phyloP scores from a whole-genome alignment of 2,329 filamentous ascomycete species.

The Bipolaris cookei region DNA sequence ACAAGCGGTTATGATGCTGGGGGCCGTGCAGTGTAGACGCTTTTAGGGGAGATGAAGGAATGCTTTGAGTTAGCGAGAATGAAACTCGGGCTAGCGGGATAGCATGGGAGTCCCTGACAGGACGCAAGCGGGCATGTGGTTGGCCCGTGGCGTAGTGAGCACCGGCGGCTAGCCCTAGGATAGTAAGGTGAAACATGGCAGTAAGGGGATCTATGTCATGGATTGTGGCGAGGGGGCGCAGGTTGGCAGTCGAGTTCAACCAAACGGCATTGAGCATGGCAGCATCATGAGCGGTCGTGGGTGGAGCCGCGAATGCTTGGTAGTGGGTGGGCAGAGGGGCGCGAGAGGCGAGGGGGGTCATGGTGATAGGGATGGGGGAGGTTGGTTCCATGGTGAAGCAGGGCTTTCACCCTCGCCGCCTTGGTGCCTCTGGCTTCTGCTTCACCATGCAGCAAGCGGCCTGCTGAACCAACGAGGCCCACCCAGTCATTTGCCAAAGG shows the following conservation, averaged over 20 bases:
- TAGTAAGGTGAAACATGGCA: conserved; percentile 41
- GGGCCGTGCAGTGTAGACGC: conserved; percentile 28
- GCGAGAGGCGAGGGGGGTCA: neutral
- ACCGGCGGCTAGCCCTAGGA: conserved; percentile 34
- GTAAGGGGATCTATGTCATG: conserved; percentile 31
- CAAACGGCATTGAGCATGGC: neutral
- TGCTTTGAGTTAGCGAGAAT: conserved; percentile 44
- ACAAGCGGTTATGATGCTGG: conserved; percentile 37
- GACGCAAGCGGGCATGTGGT: conserved; percentile 21
- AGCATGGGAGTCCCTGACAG: conserved; percentile 19
- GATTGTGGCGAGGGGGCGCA: conserved; percentile 13
- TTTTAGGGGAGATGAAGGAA: conserved; percentile 48
- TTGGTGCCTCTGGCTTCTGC: neutral
- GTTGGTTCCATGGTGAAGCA: neutral
- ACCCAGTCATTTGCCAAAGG: conserved; percentile 1
- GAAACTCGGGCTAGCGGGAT: conserved; percentile 41
- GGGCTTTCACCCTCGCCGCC: neutral
- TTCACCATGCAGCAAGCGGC: neutral
- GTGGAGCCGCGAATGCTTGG: conserved; percentile 2
- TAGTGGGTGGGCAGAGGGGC: neutral
- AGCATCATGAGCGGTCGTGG: conserved; percentile 1
- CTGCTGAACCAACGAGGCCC: too few species aligned
- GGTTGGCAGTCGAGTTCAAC: neutral
- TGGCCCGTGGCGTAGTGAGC: conserved; percentile 23
- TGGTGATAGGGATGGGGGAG: neutral